Evolutionary conservation across 2,329 filamentous ascomycete genomes (phyloP).

Genomic region (Colletotrichum echinochloae): DNA sequence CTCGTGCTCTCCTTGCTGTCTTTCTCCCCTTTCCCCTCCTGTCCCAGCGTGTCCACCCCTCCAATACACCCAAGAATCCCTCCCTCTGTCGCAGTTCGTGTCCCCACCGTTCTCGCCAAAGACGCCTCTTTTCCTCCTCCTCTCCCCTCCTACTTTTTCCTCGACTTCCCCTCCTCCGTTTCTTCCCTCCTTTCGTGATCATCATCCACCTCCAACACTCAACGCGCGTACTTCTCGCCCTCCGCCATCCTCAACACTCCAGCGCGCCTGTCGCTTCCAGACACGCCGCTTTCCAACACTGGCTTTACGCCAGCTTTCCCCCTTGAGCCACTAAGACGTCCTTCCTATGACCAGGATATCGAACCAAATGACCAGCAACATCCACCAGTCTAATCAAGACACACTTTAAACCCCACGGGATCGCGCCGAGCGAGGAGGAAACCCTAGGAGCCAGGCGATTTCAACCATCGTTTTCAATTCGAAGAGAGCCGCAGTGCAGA

Average conservation of each 20-base stretch:
- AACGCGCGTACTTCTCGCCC: slow-evolving; percentile 35
- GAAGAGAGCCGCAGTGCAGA: slow-evolving; percentile 48
- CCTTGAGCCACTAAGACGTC: slow-evolving; percentile 36
- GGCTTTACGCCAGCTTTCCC: slow-evolving; percentile 46
- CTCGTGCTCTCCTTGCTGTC: slow-evolving; percentile 11
- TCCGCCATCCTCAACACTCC: slow-evolving; percentile 46
- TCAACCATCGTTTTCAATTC: slow-evolving; percentile 68
- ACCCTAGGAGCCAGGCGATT: slow-evolving; percentile 59
- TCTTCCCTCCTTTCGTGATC: slow-evolving; percentile 41
- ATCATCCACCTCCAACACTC: slow-evolving; percentile 49
- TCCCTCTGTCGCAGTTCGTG: slow-evolving; percentile 38
- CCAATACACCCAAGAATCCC: slow-evolving; percentile 26
- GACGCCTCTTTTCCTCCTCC: slow-evolving; percentile 33
- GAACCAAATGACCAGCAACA: slow-evolving; percentile 44
- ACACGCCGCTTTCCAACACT: slow-evolving; percentile 39
- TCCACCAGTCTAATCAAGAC: slow-evolving; percentile 55
- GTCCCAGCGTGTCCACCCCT: slow-evolving; percentile 22
- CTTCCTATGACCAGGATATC: slow-evolving; percentile 45
- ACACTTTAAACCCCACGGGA: slow-evolving; percentile 80
- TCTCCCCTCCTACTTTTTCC: slow-evolving; percentile 39
- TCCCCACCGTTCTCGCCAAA: slow-evolving; percentile 39
- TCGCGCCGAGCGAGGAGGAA: slow-evolving; percentile 67
- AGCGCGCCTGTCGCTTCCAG: slow-evolving; percentile 39
- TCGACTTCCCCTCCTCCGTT: slow-evolving; percentile 37
- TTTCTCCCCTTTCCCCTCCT: slow-evolving; percentile 26